These are phyloP conservation scores for Apiotrichum akiyoshidainum DNA, from an alignment of 1,284 basidiomycete species.

Conservation along the genomic window DNA sequence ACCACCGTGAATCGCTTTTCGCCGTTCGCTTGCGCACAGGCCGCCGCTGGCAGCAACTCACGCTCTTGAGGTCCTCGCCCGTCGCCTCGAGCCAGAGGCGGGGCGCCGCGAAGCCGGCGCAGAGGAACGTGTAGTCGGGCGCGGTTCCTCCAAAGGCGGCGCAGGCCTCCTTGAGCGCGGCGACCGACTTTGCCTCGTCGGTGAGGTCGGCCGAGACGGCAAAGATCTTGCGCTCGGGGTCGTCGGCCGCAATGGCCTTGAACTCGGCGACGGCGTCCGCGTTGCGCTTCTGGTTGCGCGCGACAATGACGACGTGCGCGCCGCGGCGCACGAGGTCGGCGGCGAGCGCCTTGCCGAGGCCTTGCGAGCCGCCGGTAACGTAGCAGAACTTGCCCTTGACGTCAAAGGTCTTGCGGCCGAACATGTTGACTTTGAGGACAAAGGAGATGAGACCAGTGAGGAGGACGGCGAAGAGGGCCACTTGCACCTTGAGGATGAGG, in stretches of 20 bases:
- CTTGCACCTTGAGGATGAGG: background rate
- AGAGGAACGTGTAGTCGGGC: slow-evolving; percentile 73
- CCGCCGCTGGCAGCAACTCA: slow-evolving; percentile 40
- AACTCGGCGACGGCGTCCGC: slow-evolving; percentile 60
- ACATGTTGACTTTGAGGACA: background rate
- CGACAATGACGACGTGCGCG: slow-evolving; percentile 77
- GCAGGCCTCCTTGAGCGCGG: slow-evolving; percentile 63
- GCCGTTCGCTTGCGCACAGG: no score
- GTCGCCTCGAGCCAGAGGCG: slow-evolving; percentile 69
- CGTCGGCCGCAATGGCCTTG: slow-evolving; percentile 58
- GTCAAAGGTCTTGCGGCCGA: slow-evolving; percentile 17
- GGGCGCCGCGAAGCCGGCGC: slow-evolving; percentile 68
- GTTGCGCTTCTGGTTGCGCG: slow-evolving; percentile 63
- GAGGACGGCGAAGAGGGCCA: slow-evolving; percentile 7
- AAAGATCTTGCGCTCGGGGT: slow-evolving; percentile 58
- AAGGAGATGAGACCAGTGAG: background rate
- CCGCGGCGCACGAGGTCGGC: slow-evolving; percentile 66
- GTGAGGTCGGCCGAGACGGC: slow-evolving; percentile 64
- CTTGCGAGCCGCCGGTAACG: slow-evolving; percentile 75
- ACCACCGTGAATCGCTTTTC: no score
- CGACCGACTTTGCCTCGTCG: slow-evolving; percentile 55
- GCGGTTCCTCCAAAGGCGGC: slow-evolving; percentile 56
- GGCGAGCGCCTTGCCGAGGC: slow-evolving; percentile 72
- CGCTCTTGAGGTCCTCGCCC: slow-evolving; percentile 59
- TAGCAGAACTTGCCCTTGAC: slow-evolving; percentile 60